Conservation (phyloP, 371 early-diverging fungal species). For the Dichotomocladium elegans region DNA sequence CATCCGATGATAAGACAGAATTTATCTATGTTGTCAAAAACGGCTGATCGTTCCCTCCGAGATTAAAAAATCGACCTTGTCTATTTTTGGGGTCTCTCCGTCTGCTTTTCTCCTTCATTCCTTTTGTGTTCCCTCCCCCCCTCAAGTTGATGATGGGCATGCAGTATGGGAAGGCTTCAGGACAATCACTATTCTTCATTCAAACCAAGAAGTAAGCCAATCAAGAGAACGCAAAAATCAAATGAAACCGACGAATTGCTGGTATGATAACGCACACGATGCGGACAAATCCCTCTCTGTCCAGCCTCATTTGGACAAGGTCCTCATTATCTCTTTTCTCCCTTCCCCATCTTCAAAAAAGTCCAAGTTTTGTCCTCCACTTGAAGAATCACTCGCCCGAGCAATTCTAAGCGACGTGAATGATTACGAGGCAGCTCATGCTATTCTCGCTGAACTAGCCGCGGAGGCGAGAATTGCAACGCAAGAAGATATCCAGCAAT, state of each 20-base stretch:
- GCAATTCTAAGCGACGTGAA: slow-evolving; percentile 16
- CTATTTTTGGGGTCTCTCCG: too few relatives aligned
- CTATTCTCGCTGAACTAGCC: slow-evolving; percentile 15
- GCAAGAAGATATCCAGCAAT: background rate
- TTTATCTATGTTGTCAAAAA: too few relatives aligned
- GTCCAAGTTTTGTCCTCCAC: slow-evolving; percentile 19
- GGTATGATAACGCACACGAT: background rate
- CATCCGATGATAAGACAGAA: background rate
- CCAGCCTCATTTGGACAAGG: background rate
- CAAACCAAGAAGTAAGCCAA: background rate
- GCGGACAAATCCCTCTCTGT: background rate
- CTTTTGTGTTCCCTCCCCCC: too few relatives aligned
- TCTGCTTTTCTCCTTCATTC: too few relatives aligned
- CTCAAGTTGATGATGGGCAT: background rate
- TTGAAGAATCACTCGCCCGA: slow-evolving; percentile 14
- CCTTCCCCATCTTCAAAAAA: background rate
- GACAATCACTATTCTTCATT: slow-evolving; percentile 11
- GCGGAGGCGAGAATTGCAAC: slow-evolving; percentile 6
- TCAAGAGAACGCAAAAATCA: background rate
- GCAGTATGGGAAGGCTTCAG: slow-evolving; percentile 17
- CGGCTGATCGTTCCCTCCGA: too few relatives aligned
- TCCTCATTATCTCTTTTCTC: too few relatives aligned
- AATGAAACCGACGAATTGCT: slow-evolving; percentile 1
- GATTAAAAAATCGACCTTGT: too few relatives aligned
- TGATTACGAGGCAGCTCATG: slow-evolving; percentile 5